phyloP scores from a whole-genome alignment of 805 yeast species.

The Metschnikowia orientalis region DNA sequence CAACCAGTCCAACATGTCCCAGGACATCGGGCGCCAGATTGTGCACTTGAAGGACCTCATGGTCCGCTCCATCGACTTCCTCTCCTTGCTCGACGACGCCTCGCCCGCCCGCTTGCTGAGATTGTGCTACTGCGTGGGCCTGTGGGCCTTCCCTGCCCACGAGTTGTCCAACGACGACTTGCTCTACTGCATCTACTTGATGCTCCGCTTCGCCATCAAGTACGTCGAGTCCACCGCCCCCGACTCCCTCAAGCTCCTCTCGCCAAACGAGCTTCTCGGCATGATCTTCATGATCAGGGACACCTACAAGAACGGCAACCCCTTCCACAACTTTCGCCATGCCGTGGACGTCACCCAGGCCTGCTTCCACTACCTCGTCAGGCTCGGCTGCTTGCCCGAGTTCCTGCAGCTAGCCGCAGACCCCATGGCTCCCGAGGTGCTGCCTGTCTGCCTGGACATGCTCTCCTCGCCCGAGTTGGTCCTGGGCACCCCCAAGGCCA shows the following conservation, averaged over 20 bases:
- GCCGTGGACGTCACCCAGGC: slow-evolving; percentile 96
- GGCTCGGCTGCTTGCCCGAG: slow-evolving; percentile 36
- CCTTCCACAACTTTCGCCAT: slow-evolving; percentile 93
- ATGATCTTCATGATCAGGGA: slow-evolving; percentile 68
- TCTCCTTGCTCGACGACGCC: slow-evolving; percentile 23
- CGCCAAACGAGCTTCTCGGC: slow-evolving; percentile 45
- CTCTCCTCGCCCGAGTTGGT: neutral
- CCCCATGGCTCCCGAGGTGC: slow-evolving; percentile 28
- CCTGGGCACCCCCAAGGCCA: neutral
- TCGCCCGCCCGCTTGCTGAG: slow-evolving; percentile 22
- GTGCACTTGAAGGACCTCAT: slow-evolving; percentile 23
- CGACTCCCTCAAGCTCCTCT: slow-evolving; percentile 14
- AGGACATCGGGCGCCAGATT: slow-evolving; percentile 20
- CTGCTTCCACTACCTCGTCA: slow-evolving; percentile 58
- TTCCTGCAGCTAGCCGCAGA: slow-evolving; percentile 34
- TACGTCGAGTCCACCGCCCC: slow-evolving; percentile 18
- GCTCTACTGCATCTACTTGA: slow-evolving; percentile 52
- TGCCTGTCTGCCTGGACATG: slow-evolving; percentile 6
- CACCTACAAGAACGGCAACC: slow-evolving; percentile 77
- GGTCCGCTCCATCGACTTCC: slow-evolving; percentile 29
- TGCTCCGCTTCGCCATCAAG: slow-evolving; percentile 44
- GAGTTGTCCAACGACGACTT: slow-evolving; percentile 61
- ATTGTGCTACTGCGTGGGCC: slow-evolving; percentile 43
- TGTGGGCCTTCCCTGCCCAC: slow-evolving; percentile 73
- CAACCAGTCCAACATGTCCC: slow-evolving; percentile 24